phyloP scores from a whole-genome alignment of 2,329 filamentous ascomycete species.

The Claviceps sp. region DNA sequence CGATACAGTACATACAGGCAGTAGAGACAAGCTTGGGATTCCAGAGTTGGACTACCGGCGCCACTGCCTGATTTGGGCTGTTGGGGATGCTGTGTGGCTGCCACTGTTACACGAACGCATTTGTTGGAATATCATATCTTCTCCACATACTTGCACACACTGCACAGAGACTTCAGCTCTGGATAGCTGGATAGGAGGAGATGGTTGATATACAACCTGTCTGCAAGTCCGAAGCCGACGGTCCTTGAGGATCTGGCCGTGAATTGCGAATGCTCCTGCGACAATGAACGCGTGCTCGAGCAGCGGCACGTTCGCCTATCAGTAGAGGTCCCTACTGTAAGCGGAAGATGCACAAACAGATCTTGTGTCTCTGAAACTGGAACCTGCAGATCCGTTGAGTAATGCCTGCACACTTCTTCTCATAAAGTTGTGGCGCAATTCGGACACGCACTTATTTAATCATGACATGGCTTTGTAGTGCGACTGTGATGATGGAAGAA shows the following conservation, averaged over 20 bases:
- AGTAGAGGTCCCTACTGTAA: not conserved
- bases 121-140: not conserved
- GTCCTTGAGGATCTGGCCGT: not conserved
- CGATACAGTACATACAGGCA: not conserved
- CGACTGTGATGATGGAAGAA: not conserved
- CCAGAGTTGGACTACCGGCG: not conserved
- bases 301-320: not conserved
- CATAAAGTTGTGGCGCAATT: not conserved
- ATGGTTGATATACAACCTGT: not conserved
- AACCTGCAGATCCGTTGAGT: not conserved
- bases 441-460: not conserved
- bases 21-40: not conserved
- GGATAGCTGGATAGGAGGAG: not conserved
- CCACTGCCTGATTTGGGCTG: slow-evolving; percentile 1
- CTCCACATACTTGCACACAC: not conserved
- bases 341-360: not conserved
- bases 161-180: not conserved
- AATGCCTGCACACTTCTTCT: not conserved
- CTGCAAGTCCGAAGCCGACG: not conserved
- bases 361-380: not conserved
- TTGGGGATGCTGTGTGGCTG: not conserved
- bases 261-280: not conserved
- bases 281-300: not conserved
- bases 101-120: not conserved
- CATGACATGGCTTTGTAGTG: not conserved